Percentiles rank a stretch among this genome's conserved stretches.
Conservation (phyloP, 805 yeast genomes). For the Candida corydali region DNA sequence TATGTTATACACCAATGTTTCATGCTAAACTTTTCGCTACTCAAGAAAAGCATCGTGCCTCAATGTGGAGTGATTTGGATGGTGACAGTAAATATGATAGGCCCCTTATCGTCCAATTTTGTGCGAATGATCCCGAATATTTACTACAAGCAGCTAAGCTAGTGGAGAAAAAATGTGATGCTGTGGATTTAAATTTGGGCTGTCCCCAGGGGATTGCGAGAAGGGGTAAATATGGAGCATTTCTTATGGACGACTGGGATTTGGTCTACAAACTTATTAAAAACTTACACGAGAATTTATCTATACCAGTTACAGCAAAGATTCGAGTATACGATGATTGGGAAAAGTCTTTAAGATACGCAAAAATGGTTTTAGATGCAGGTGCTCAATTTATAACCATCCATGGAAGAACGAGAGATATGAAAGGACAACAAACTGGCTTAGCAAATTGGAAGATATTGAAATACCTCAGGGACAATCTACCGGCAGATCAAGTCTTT, state of each 20-base stretch:
- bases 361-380: conserved; percentile 80
- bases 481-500: conserved; percentile 77
- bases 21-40: conserved; percentile 90
- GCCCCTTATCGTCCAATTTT: conserved; percentile 90
- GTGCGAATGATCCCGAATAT: conserved; percentile 92
- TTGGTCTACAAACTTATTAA: conserved; percentile 67
- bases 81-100: conserved; percentile 69
- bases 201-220: conserved; percentile 98
- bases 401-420: conserved; percentile 94
- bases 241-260: conserved; percentile 96
- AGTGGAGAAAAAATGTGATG: conserved; percentile 85
- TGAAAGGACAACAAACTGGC: conserved; percentile 96
- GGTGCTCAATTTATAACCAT: conserved; percentile 96
- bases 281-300: conserved; percentile 68
- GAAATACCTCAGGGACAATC: conserved; percentile 68
- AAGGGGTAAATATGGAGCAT: conserved; percentile 93
- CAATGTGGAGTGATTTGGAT: conserved; percentile 68
- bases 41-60: conserved; percentile 71
- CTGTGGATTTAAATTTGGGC: conserved; percentile 92
- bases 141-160: conserved; percentile 74
- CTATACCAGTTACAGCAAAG: conserved; percentile 91
- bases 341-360: conserved; percentile 80
- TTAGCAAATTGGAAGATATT: conserved; percentile 89
- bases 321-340: conserved; percentile 84
- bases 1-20: conserved; percentile 95